Conservation (phyloP, 306 rosid species). For the Pueraria montana region DNA sequence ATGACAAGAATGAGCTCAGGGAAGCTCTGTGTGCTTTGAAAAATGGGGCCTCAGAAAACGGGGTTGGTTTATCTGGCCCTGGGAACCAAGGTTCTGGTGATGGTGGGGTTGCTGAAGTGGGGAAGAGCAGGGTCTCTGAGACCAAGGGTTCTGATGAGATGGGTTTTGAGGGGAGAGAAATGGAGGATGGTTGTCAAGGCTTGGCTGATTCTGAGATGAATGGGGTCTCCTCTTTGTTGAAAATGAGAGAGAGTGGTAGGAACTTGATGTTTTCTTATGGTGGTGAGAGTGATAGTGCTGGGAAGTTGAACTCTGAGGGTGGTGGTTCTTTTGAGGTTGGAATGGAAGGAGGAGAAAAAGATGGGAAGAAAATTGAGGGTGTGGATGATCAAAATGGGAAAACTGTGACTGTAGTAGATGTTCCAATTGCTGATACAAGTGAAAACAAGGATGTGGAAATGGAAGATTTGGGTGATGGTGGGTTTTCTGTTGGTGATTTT, state of each 20-base stretch:
- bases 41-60: constrained; percentile 47
- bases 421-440: constrained; percentile 50
- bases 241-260: constrained; percentile 56
- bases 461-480: constrained; percentile 52
- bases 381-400: constrained; percentile 43
- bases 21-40: constrained; percentile 49
- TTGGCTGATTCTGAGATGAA: constrained; percentile 64
- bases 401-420: constrained; percentile 52
- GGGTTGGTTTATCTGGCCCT: constrained; percentile 42
- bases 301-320: constrained; percentile 43
- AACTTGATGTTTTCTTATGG: constrained; percentile 17
- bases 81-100: constrained; percentile 44
- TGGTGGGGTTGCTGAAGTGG: constrained; percentile 43
- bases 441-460: constrained; percentile 57
- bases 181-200: constrained; percentile 49
- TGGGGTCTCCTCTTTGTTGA: constrained; percentile 62
- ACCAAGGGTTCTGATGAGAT: constrained; percentile 37
- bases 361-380: constrained; percentile 34
- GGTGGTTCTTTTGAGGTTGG: constrained; percentile 29
- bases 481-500: constrained; percentile 71
- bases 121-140: constrained; percentile 44
- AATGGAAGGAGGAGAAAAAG: constrained; percentile 22
- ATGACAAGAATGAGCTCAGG: constrained; percentile 48
- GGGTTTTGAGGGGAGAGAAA: constrained; percentile 28
- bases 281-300: constrained; percentile 41